A percentile compares a stretch with the other conserved stretches of the same genome.
Evolutionary conservation across 495 filamentous ascomycete species (phyloP).

Genomic region (Geoglossum glabrum): DNA sequence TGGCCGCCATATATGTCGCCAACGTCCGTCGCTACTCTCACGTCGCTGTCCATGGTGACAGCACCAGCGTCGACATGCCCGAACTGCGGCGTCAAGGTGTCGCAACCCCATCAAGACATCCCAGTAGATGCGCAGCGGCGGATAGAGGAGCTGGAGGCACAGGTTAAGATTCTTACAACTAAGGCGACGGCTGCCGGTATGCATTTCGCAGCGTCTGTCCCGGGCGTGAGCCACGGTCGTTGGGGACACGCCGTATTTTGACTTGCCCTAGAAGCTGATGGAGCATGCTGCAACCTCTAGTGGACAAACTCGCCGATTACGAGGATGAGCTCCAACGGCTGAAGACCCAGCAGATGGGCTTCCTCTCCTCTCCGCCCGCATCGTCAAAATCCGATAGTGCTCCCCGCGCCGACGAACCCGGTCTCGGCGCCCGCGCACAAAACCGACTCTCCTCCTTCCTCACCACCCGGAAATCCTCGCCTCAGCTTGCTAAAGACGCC

Average conservation of each 20-base stretch:
- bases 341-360: slow-evolving; percentile 18
- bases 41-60: neutral
- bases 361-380: neutral
- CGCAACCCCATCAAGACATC: slow-evolving; percentile 14
- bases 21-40: neutral
- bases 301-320: slow-evolving; percentile 77
- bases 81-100: slow-evolving; percentile 26
- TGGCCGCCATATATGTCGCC: neutral
- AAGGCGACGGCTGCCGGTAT: slow-evolving; percentile 61
- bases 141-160: slow-evolving; percentile 64
- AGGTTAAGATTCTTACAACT: slow-evolving; percentile 49
- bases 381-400: neutral
- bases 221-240: neutral
- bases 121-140: slow-evolving; percentile 36
- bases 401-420: slow-evolving; percentile 21
- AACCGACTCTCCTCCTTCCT: slow-evolving; percentile 45
- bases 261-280: neutral
- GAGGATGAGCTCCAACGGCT: slow-evolving; percentile 69
- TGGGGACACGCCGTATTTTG: neutral
- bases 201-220: slow-evolving; percentile 6
- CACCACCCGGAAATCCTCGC: neutral
- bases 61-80: slow-evolving; percentile 16
- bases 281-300: slow-evolving; percentile 12
- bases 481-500: slow-evolving; percentile 4
- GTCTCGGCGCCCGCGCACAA: slow-evolving; percentile 16